Conservation (phyloP, 116 monocot species). For the Thalassia testudinum region DNA sequence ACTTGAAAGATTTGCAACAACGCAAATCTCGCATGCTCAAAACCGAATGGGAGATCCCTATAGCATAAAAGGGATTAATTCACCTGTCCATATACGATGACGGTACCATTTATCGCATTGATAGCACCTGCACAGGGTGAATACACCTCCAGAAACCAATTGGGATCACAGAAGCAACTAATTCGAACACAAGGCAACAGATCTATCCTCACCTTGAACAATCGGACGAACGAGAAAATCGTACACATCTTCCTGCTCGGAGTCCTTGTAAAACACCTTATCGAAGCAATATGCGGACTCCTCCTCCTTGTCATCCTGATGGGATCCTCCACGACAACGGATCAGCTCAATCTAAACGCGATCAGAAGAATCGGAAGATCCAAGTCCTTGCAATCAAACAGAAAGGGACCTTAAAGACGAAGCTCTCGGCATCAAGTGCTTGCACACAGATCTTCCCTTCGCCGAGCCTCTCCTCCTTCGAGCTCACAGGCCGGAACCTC, state of each 20-base stretch:
- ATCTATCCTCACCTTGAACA: slow-evolving; percentile 31
- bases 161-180: neutral
- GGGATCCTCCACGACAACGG: too few species aligned
- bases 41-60: too few species aligned
- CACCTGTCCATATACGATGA: slow-evolving; percentile 79
- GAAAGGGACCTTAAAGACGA: slow-evolving; percentile 41
- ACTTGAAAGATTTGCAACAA: too few species aligned
- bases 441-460: slow-evolving; percentile 22
- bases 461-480: slow-evolving; percentile 24
- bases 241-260: slow-evolving; percentile 48
- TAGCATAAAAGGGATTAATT: neutral
- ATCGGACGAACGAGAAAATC: slow-evolving; percentile 49
- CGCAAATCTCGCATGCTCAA: too few species aligned
- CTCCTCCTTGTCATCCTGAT: slow-evolving; percentile 78
- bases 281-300: slow-evolving; percentile 59
- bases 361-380: neutral
- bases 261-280: slow-evolving; percentile 65
- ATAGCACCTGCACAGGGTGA: slow-evolving; percentile 38
- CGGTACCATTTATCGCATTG: slow-evolving; percentile 59
- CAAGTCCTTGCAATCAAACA: neutral
- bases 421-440: slow-evolving; percentile 35
- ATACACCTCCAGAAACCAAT: neutral
- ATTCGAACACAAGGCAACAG: neutral
- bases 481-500: slow-evolving; percentile 55
- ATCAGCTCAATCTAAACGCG: neutral